Percentiles rank a stretch among this genome's conserved stretches.
phyloP scores from a whole-genome alignment of 345 rosid genomes.

The Populus nigra region DNA sequence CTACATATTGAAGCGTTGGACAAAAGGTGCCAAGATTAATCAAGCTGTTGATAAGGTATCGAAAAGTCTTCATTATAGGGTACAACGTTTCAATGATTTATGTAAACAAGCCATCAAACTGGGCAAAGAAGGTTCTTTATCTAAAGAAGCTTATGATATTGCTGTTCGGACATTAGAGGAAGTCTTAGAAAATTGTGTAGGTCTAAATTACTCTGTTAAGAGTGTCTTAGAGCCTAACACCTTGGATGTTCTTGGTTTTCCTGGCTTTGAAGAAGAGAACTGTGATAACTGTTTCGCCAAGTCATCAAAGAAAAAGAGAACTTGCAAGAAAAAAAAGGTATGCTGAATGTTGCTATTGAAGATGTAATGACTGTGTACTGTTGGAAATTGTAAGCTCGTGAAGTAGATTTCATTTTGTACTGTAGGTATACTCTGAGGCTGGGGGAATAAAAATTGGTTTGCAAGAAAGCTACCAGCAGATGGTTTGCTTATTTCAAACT shows the following conservation, averaged over 20 bases:
- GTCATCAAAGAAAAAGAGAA: conserved; percentile 47
- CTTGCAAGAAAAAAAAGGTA: conserved; percentile 58
- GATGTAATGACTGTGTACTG: not conserved
- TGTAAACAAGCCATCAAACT: conserved; percentile 40
- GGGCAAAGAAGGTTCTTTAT: conserved; percentile 41
- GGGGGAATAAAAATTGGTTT: conserved; percentile 30
- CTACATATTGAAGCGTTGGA: conserved; percentile 44
- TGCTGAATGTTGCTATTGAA: conserved; percentile 15
- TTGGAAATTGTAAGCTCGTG: conserved; percentile 7
- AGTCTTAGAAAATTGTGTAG: conserved; percentile 25
- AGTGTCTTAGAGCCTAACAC: conserved; percentile 29
- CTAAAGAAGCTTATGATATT: conserved; percentile 38
- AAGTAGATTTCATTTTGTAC: conserved; percentile 12
- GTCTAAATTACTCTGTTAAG: conserved; percentile 28
- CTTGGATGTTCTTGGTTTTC: conserved; percentile 29
- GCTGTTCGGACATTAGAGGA: conserved; percentile 41
- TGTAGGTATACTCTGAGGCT: conserved; percentile 36
- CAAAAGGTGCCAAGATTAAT: conserved; percentile 35
- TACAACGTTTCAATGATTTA: conserved; percentile 41
- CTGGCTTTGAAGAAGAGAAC: conserved; percentile 25
- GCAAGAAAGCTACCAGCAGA: conserved; percentile 42
- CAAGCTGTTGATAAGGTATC: conserved; percentile 22
- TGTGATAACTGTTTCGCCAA: conserved; percentile 23
- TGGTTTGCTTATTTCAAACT: conserved; percentile 31
- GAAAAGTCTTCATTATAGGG: conserved; percentile 17